phyloP scores from a whole-genome alignment of 768 basidiomycete genomes.

The Trametes cubensis region DNA sequence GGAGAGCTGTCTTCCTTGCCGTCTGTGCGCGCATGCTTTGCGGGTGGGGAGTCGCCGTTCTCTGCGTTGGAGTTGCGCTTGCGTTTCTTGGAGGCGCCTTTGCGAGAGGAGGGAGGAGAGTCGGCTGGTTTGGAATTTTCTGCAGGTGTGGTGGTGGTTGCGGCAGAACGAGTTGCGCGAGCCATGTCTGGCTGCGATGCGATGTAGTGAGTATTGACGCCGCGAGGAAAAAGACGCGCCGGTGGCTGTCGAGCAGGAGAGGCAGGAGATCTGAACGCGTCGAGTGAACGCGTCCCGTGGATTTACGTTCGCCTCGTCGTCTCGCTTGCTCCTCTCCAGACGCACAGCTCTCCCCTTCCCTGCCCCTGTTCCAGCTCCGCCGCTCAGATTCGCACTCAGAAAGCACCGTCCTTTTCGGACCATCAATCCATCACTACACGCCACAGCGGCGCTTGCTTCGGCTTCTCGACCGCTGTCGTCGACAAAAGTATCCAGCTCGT shows the following conservation, averaged over 20 bases:
- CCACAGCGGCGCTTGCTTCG: conserved; percentile 5
- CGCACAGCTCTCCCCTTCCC: not conserved
- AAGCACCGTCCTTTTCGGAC: conserved; percentile 7
- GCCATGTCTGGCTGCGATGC: conserved; percentile 52
- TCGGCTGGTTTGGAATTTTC: conserved; percentile 40
- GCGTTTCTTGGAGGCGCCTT: conserved; percentile 58
- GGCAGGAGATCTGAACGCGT: conserved; percentile 25
- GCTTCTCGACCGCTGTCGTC: not conserved
- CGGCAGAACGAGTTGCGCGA: conserved; percentile 67
- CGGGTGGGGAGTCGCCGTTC: conserved; percentile 49
- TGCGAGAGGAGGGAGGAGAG: conserved; percentile 33
- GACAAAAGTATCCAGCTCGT: not conserved
- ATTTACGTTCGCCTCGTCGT: conserved; percentile 24
- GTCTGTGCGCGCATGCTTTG: conserved; percentile 54
- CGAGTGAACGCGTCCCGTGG: conserved; percentile 32
- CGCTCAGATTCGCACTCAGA: conserved; percentile 35
- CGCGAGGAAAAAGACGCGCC: conserved; percentile 36
- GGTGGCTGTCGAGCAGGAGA: conserved; percentile 32
- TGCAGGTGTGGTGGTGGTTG: conserved; percentile 41
- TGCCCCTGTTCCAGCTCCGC: not conserved
- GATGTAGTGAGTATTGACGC: conserved; percentile 17
- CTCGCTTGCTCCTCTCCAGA: not conserved
- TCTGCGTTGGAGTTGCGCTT: conserved; percentile 57
- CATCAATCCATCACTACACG: not conserved
- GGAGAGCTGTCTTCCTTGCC: conserved; percentile 37